These are phyloP conservation scores for Ceratobasidium sp. DNA, from an alignment of 1,284 basidiomycete species.

Conservation along the genomic window DNA sequence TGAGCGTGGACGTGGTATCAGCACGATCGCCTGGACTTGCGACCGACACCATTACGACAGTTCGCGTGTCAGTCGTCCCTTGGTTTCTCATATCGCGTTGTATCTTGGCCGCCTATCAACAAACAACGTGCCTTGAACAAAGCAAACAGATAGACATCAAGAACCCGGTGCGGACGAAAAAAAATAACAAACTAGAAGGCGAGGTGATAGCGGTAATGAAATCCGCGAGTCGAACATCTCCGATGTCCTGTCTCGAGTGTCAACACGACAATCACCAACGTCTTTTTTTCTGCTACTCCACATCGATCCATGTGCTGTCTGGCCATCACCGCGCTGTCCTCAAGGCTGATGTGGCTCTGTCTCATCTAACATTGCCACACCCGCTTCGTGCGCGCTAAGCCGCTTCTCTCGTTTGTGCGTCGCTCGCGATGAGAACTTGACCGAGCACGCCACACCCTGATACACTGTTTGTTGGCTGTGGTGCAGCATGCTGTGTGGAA, in stretches of 20 bases:
- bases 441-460: not conserved
- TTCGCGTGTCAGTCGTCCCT: not conserved
- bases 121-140: not conserved
- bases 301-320: not conserved
- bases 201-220: not conserved
- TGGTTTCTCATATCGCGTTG: not conserved
- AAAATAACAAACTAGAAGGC: not conserved
- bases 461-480: not conserved
- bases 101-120: too few species aligned
- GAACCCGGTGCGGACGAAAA: not conserved
- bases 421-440: conserved; percentile 16
- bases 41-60: not conserved
- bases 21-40: too few species aligned
- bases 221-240: not conserved
- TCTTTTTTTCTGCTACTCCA: not conserved
- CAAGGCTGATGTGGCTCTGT: conserved; percentile 4
- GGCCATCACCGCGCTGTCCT: not conserved
- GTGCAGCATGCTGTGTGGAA: not conserved
- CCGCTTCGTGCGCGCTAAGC: not conserved
- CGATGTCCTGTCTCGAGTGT: not conserved
- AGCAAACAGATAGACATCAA: not conserved
- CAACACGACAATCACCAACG: not conserved
- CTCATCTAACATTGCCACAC: not conserved
- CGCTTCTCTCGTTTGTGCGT: not conserved
- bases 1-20: too few species aligned